Evolutionary conservation across 1,139 yeast genomes (phyloP).

Genomic region (Lodderomyces elongisporus): DNA sequence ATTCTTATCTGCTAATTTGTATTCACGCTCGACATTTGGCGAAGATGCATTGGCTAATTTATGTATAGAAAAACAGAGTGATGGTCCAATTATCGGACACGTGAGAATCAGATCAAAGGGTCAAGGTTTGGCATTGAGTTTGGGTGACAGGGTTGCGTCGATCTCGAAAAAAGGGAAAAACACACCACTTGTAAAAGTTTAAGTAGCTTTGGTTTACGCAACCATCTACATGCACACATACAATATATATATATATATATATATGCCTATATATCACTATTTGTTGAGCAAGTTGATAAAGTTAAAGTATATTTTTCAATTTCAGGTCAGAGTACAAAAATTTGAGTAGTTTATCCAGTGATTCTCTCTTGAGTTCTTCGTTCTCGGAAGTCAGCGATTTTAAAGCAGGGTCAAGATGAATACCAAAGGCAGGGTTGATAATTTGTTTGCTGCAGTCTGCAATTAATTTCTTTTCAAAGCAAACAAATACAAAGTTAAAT

Average conservation of each 20-base stretch:
- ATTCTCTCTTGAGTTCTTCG: conserved; percentile 12
- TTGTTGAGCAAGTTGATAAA: no score
- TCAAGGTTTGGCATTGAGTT: conserved; percentile 90
- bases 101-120: conserved; percentile 97
- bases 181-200: conserved; percentile 17
- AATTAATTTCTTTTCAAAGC: conserved; percentile 12
- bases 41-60: conserved; percentile 96
- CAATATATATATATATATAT: no score
- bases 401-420: conserved; percentile 24
- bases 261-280: no score
- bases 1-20: conserved; percentile 89
- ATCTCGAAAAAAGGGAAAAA: conserved; percentile 54
- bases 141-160: conserved; percentile 90
- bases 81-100: conserved; percentile 84
- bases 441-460: conserved; percentile 10
- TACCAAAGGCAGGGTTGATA: conserved; percentile 20
- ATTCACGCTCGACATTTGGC: conserved; percentile 91
- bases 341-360: conserved; percentile 14
- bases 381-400: conserved; percentile 20
- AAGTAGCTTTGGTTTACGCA: no score
- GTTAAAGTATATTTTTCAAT: not conserved
- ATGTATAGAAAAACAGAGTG: conserved; percentile 77
- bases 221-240: no score
- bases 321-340: conserved; percentile 9
- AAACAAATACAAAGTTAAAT: conserved; percentile 10